Conservation (phyloP, 1,284 basidiomycete species). For the Ceratobasidium theobromae region DNA sequence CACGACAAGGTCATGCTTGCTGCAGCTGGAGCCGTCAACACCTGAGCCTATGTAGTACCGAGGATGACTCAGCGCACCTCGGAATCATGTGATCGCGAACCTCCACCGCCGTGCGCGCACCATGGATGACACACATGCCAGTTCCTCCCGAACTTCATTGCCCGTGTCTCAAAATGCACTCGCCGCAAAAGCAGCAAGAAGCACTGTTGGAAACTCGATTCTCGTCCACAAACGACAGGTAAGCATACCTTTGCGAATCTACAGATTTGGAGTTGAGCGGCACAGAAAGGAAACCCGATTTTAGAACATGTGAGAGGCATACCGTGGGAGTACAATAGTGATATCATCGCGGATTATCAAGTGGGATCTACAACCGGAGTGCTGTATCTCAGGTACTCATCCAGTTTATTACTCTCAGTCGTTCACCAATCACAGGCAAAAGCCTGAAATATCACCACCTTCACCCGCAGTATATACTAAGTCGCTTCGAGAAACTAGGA, state of each 20-base stretch:
- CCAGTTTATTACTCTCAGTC: neutral
- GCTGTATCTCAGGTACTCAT: constrained; percentile 77
- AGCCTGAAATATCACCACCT: constrained; percentile 94
- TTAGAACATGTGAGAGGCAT: constrained; percentile 84
- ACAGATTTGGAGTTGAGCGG: constrained; percentile 14
- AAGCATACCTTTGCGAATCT: constrained; percentile 25
- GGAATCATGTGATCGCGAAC: too few species aligned
- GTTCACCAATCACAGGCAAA: neutral
- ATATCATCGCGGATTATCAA: constrained; percentile 92
- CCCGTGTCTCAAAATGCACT: neutral
- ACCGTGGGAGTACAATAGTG: constrained; percentile 85
- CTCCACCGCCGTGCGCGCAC: too few species aligned
- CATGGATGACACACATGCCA: neutral
- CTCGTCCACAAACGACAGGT: constrained; percentile 68
- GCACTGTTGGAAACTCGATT: constrained; percentile 64
- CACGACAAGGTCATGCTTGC: too few species aligned
- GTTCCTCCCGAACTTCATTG: neutral
- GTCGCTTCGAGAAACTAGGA: constrained; percentile 83
- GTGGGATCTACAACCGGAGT: constrained; percentile 96
- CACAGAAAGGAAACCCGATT: constrained; percentile 83
- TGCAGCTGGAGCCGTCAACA: too few species aligned
- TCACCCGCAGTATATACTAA: constrained; percentile 96
- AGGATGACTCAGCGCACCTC: too few species aligned
- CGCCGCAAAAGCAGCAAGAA: constrained; percentile 12
- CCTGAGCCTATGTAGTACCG: neutral